Evolutionary conservation across 495 filamentous ascomycete species (phyloP), one percentile per base, ranked within the genome.

Genomic region (Hypoxylon cercidicola): DNA sequence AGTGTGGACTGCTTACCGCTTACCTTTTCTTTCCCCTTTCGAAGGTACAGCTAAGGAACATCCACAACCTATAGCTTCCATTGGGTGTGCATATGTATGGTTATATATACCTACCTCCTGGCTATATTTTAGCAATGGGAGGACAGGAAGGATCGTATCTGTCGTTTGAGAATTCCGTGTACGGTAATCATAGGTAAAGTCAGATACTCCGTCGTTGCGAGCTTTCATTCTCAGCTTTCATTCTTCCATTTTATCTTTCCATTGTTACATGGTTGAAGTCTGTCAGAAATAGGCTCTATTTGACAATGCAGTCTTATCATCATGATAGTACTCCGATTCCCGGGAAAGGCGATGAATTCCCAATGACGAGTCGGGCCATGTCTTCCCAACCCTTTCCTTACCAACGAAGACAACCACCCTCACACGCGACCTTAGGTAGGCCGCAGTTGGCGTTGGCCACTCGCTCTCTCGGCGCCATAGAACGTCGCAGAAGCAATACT

Each of bases 401-500:
- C 45, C 60, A 54, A 68, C 69, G 58, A 53, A 66, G 49, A 32
- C 66, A 43, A 13, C 55, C 40, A 34, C 47, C 66, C 32, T 70
- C 72, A 15, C 41, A 65, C 19, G 62, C 71, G 15, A 61, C 51
- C 30, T 59, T 70, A 64, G 50, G 37, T 44, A 68, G 60, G 58
- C 68, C 62, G 62, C 55, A 61, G 16, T 20, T 57, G 15, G 39
- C 30, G 5, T 21, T 58, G 18, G 25, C 13, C 16, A 43, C 43
- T 10, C 70, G 44, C 6, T 51, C 61, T 4, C 52, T 58, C 12
- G 61, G 56, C 12, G 40, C 61, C 19, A 21, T 56, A 28, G 62
- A 52, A 6, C 45, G 16, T 37, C 61, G 58, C 44, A 79, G 70
- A 55, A 78, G 76, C 62, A 73, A 70, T 13, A 81, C 79, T 12